Evolutionary conservation across 441 rosid genomes (phyloP), one percentile per base, ranked within the genome.

Genomic region (Aleurites moluccanus): DNA sequence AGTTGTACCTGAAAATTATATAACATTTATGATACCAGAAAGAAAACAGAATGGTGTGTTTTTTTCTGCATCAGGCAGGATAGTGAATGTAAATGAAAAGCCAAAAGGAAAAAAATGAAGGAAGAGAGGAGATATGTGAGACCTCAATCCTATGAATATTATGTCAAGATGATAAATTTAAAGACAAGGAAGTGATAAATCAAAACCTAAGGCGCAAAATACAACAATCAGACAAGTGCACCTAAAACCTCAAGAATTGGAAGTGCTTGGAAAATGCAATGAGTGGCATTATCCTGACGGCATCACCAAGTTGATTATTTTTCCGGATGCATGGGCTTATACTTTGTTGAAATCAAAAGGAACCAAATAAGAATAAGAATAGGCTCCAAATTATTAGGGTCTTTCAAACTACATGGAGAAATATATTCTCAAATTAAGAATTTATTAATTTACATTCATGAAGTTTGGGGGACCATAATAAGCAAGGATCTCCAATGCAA

Each of bases 1-100:
- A 92, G 83, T 82, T 90, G 95, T 64, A 89, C 83, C 95, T 91
- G 76, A 11, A 81, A 73, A n/a, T 25, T 3, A 45, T 47, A 74
- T 30, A 70, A 28, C 55, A 57, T 21, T 47, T 23, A 27, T n/a
- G 40, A n/a, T 60, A 80, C 21, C 13, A n/a, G 35, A 23, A 38
- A 52, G 33, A 28, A 9, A 7, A 21, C 27, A 30, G 18, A 67
- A 44, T 27, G 40, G 8, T 1, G 9, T 0, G n/a, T 63, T 15
- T n/a, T 15, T 45, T 42, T 67, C 42, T 28, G 11, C 21, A 16
- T 67, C 59, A 67, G 52, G 71, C 49, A 33, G 72, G 45, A 50
- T 30, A 16, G 60, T 68, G 21, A 68, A 5, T 6, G 57, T 33
- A 13, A 33, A 67, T 68, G 35, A 28, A 15, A 1, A 8, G 62